Evolutionary conservation across 768 basidiomycete species (phyloP), one percentile per base, ranked within the genome.

Genomic region (Auricularia sp.): DNA sequence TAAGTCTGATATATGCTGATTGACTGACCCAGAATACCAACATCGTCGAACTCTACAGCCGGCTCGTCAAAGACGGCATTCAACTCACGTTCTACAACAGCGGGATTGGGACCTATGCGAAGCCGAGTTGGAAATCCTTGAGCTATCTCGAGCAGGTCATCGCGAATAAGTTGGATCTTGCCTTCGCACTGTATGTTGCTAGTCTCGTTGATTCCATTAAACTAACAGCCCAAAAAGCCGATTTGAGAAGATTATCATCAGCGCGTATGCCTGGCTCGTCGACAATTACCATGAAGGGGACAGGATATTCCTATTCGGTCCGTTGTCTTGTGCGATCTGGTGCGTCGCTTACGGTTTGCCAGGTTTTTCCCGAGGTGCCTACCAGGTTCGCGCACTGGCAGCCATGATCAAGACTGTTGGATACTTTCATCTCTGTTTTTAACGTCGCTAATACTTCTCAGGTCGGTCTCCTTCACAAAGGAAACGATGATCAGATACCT

Each of bases 1-100:
- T 39, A 39, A 8, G 16, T 51, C 10, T 51, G 16, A 18, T 51
- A 1, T 21, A 6, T 18, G 2, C 16, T 6, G 18, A 51, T 16
- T 18, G 6, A 13, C 5, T 16, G 1, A 2, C 1, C 11, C 16
- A 80, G 80, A 79, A 79, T 62, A 78, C 79, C 3, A 77, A 79
- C 64, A 76, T 80, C 39, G 66, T 80, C 63, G 78, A 79, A 56
- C 69, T 79, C 11, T 78, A 77, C 62, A 73, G 70, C 62, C 72
- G 70, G n/a, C 69, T 79, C 44, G 68, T 68, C 18, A 79, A 79
- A 66, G 66, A 67, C 58, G 69, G 71, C 3, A 63, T 63, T 0
- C 79, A 79, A 51, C 70, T 77, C 39, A 76, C 77, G 3, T 79
- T 79, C 62, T 79, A 79, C 66, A 75, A 74, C 63, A 79, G 78